Base-by-base conservation (phyloP, 257 asterid genomes). In the Rubia yunnanensis region DNA sequence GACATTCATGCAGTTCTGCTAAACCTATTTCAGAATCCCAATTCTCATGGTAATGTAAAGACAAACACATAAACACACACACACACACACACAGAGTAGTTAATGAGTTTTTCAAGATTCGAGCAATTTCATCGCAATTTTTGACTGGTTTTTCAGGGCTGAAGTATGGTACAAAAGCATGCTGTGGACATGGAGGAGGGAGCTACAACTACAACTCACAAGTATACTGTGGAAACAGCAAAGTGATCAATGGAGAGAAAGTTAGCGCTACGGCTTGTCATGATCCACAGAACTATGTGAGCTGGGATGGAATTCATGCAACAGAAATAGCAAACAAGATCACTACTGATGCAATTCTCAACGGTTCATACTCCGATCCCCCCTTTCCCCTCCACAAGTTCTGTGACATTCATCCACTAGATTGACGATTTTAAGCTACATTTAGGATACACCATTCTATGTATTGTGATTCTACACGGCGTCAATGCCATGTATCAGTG, bases 181-280 rank as follows among this genome's bases (percentile, higher is more conserved):
- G 95, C 63, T 85, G 97, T 73, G 97, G 97, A 55, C 68, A 78
- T 20, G 95, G 97, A 6, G 94, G 83, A 0, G 97, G 94, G 24
- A 79, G 76, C 14, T 74, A 87, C 74, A 90, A 90, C 60, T 85
- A 77, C 70, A 68, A 82, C 75, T 8, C 57, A 50, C 57, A 50
- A 50, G 57, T 22, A n/a, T 50, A 18, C 57, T 50, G 57, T 50
- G 57, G 57, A 22, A 18, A n/a, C 26, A 50, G 57, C 57, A 50
- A 50, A 22, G 57, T 50, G 27, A 50, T 50, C 1, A 50, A 50
- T 9, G 57, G 57, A n/a, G 14, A 50, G 14, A 50, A 50, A n/a
- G 57, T 22, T 20, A 22, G 27, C n/a, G 24, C 57, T 7, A 50
- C 57, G 3, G 57, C 57, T n/a, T 50, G 57, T 20, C 57, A 50